Conservation (phyloP, 192 early-diverging fungal species). For the Backusella sp. region DNA sequence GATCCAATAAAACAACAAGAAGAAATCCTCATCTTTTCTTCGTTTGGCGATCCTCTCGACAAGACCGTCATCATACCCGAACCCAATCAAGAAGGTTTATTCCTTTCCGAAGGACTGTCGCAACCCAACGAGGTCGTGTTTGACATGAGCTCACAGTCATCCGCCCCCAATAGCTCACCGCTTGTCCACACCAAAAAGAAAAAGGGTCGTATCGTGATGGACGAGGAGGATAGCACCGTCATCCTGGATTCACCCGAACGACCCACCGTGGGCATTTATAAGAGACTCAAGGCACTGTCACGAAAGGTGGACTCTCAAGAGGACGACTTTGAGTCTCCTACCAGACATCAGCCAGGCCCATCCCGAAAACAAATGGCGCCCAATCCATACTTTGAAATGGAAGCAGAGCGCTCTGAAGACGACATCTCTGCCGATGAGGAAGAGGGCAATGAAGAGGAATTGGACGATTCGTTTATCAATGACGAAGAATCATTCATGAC, state of each 20-base stretch:
- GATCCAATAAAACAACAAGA: background rate
- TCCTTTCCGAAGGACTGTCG: background rate
- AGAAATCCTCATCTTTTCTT: background rate
- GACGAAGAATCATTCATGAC: conserved; percentile 26
- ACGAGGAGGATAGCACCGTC: background rate
- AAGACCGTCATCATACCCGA: background rate
- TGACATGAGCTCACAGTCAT: background rate
- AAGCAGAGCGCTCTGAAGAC: conserved; percentile 39
- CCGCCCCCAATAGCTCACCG: background rate
- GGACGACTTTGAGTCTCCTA: background rate
- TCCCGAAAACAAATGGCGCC: background rate
- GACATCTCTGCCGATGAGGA: conserved; percentile 21
- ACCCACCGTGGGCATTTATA: background rate
- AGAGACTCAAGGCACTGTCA: background rate
- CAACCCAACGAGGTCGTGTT: background rate
- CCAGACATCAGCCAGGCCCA: no score
- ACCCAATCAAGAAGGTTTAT: background rate
- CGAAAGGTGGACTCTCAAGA: background rate
- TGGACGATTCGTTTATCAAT: conserved; percentile 43
- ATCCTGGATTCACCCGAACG: background rate
- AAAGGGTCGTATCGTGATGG: background rate
- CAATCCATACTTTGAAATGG: conserved; percentile 40
- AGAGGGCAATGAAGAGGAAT: conserved; percentile 29
- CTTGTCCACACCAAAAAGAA: background rate
- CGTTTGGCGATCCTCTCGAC: background rate